Evolutionary conservation across 2,329 filamentous ascomycete genomes (phyloP).

Genomic region (Diaporthe sp.): DNA sequence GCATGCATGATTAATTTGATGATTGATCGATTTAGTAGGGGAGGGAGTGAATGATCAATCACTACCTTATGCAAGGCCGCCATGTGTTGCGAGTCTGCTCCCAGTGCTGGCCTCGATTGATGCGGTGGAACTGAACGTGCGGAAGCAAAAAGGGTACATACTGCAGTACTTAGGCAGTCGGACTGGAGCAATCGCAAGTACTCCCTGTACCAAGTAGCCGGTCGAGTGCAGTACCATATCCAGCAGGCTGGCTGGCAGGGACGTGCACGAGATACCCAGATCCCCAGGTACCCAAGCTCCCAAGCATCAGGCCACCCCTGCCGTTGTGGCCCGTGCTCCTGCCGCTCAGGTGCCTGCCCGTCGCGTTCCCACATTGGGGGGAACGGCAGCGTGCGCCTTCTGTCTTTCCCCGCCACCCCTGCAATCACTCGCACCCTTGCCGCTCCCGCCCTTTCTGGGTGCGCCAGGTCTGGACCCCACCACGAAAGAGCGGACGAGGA

Average conservation of each 20-base stretch:
- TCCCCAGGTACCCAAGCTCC: neutral
- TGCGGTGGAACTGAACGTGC: neutral
- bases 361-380: slow-evolving; percentile 2
- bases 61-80: neutral
- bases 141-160: neutral
- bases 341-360: slow-evolving; percentile 6
- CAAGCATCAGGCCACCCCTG: neutral
- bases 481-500: slow-evolving; percentile 35
- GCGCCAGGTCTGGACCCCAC: slow-evolving; percentile 27
- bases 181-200: slow-evolving; percentile 3
- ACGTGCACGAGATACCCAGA: neutral
- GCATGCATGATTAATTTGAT: neutral
- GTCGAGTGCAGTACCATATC: neutral
- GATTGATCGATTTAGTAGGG: neutral
- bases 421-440: neutral
- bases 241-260: neutral
- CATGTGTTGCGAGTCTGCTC: neutral
- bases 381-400: slow-evolving; percentile 9
- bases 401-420: slow-evolving; percentile 27
- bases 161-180: slow-evolving; percentile 13
- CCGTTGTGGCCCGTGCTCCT: neutral
- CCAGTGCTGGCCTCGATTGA: slow-evolving; percentile 1
- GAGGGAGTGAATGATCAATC: slow-evolving; percentile 5
- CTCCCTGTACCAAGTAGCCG: neutral
- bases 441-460: slow-evolving; percentile 35